These are phyloP conservation scores for Porcisia hertigi DNA, from an alignment of 208 protist genomes.

Conservation along the genomic window DNA sequence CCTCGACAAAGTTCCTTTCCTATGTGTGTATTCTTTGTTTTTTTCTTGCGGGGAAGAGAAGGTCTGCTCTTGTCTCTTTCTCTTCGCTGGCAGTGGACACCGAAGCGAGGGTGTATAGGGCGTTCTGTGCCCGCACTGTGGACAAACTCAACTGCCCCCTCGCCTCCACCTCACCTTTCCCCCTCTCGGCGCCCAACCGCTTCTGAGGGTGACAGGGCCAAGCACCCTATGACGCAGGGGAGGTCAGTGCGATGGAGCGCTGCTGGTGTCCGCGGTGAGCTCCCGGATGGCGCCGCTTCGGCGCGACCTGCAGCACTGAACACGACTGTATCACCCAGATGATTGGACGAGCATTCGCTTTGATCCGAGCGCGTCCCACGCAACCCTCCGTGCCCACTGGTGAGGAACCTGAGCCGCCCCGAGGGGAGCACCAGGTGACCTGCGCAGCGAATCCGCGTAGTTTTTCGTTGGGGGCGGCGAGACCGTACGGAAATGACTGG, in stretches of 20 bases:
- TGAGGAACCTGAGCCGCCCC: too few species aligned
- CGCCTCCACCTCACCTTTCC: neutral
- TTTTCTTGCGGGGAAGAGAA: too few species aligned
- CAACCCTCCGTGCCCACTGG: too few species aligned
- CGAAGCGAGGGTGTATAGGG: neutral
- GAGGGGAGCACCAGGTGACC: too few species aligned
- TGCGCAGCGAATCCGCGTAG: too few species aligned
- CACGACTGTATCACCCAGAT: neutral
- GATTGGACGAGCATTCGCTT: neutral
- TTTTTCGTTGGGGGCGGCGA: too few species aligned
- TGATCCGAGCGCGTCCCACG: too few species aligned
- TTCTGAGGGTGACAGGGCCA: neutral
- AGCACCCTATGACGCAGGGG: neutral
- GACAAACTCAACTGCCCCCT: neutral
- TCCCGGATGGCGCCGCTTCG: neutral
- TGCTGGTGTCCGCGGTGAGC: neutral
- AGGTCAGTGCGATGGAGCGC: neutral
- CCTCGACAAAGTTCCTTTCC: too few species aligned
- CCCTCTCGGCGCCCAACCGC: neutral
- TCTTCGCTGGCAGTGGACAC: neutral
- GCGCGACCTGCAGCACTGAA: neutral
- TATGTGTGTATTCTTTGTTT: constrained; percentile 7
- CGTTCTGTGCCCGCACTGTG: neutral
- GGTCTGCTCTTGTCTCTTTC: neutral
- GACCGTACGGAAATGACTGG: too few species aligned